Base-by-base conservation (phyloP, 2,329 filamentous ascomycete species). In the Ceratocystis diversiconidia region DNA sequence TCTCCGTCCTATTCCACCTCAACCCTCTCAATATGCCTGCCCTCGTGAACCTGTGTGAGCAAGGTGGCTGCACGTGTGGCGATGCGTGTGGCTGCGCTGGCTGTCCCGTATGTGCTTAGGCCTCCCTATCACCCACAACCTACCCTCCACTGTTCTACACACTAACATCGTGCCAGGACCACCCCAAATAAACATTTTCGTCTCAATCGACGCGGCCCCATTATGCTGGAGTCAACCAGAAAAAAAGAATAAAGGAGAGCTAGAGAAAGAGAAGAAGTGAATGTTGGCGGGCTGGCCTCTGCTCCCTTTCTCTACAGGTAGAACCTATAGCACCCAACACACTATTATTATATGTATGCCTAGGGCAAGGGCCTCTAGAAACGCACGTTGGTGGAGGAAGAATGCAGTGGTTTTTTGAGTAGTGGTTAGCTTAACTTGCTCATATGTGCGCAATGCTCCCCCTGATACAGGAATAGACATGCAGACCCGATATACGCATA, bases 61-160 rank as follows among this genome's bases (percentile, higher is more conserved):
- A 59, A 30, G 76, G 76, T 70, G 70, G 74, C 64, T 78, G 77
- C 71, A 70, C 71, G 71, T 78, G 77, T 72, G 76, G 76, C 70
- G 71, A 72, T 36, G 52, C 69, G 72, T 78, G 77, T 76, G 74
- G 75, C 69, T 78, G 77, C 69, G 69, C 71, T 60, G 72, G 72
- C 71, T 78, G 77, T 75, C 76, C 76, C 70, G 77, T 78, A 74
- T 71, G 76, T 73, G 55, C 8, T 36, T 48, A n/a, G 19, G 3
- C 44, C 12, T 17, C 41, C 22, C n/a, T 44, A 2, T 44, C 32
- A n/a, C 10, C 62, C 6, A 52, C 28, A 2, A 50, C 19, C 19
- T 25, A 5, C 19, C 17, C 52, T 15, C 10, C 52, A 17, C 25
- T n/a, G 28, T n/a, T n/a, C 28, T 12, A 30, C 28, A 7, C n/a